Evolutionary conservation across 2,329 filamentous ascomycete species (phyloP).

Genomic region (Beauveria bassiana): DNA sequence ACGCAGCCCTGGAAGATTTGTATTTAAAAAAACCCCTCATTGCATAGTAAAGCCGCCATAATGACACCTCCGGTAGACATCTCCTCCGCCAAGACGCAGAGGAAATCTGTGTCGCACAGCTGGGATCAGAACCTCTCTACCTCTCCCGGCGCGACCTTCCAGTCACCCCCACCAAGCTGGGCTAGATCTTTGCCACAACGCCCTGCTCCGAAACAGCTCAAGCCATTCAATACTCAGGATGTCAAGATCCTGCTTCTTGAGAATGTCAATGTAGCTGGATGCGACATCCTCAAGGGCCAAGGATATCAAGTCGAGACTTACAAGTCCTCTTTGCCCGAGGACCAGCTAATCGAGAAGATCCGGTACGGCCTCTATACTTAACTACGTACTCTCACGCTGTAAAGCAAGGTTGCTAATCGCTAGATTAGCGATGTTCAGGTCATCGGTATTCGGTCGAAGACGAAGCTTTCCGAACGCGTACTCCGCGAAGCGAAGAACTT

Average conservation of each 20-base stretch:
- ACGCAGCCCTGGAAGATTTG: slow-evolving; percentile 4
- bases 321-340: slow-evolving; percentile 84
- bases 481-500: slow-evolving; percentile 86
- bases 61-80: slow-evolving; percentile 46
- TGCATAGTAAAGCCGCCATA: slow-evolving; percentile 9
- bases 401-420: slow-evolving; percentile 7
- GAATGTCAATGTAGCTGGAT: slow-evolving; percentile 88
- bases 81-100: slow-evolving; percentile 25
- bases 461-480: slow-evolving; percentile 80
- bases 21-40: background rate
- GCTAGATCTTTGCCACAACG: slow-evolving; percentile 32
- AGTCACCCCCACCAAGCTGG: slow-evolving; percentile 63
- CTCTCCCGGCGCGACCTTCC: slow-evolving; percentile 68
- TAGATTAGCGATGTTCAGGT: slow-evolving; percentile 77
- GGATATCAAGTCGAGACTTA: slow-evolving; percentile 93
- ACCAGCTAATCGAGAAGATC: slow-evolving; percentile 95
- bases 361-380: slow-evolving; percentile 45
- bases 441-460: slow-evolving; percentile 97
- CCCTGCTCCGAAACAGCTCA: slow-evolving; percentile 63
- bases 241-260: slow-evolving; percentile 94
- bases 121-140: slow-evolving; percentile 55
- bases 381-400: slow-evolving; percentile 10
- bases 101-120: slow-evolving; percentile 44
- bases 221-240: slow-evolving; percentile 91
- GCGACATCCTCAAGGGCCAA: slow-evolving; percentile 72